A percentile compares a stretch with the other conserved stretches of the same genome.
phyloP scores from a whole-genome alignment of 2,329 filamentous ascomycete genomes.

The Colletotrichum endophyticum region DNA sequence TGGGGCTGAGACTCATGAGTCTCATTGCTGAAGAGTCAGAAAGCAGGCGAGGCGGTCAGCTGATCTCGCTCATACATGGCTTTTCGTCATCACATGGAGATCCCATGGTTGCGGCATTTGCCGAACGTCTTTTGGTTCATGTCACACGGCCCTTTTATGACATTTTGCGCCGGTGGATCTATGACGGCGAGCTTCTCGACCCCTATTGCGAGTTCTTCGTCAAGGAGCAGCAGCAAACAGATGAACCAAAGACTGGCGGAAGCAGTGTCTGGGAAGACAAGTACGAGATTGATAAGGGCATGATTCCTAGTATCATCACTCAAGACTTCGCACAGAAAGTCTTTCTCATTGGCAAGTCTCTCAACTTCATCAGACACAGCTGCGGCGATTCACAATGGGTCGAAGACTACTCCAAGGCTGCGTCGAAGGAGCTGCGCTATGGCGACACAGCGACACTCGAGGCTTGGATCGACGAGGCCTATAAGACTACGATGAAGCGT shows the following conservation, averaged over 20 bases:
- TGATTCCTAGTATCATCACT: conserved; percentile 94
- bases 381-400: conserved; percentile 96
- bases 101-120: conserved; percentile 91
- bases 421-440: conserved; percentile 90
- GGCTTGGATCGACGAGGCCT: conserved; percentile 93
- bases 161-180: conserved; percentile 96
- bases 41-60: conserved; percentile 81
- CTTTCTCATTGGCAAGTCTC: conserved; percentile 94
- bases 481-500: conserved; percentile 97
- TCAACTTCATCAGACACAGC: conserved; percentile 97
- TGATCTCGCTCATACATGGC: conserved; percentile 91
- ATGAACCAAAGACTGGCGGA: conserved; percentile 36
- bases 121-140: conserved; percentile 83
- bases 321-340: conserved; percentile 95
- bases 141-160: conserved; percentile 96
- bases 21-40: conserved; percentile 91
- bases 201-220: conserved; percentile 97
- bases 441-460: conserved; percentile 92
- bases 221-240: conserved; percentile 72
- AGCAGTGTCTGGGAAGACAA: conserved; percentile 99
- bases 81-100: conserved; percentile 95
- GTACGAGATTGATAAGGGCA: conserved; percentile 81
- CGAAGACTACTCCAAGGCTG: conserved; percentile 89
- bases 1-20: conserved; percentile 92
- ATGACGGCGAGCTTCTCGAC: conserved; percentile 96